A percentile compares a stretch with the other conserved stretches of the same genome.
Conservation (phyloP, 257 asterid genomes). For the Lithospermum erythrorhizon region DNA sequence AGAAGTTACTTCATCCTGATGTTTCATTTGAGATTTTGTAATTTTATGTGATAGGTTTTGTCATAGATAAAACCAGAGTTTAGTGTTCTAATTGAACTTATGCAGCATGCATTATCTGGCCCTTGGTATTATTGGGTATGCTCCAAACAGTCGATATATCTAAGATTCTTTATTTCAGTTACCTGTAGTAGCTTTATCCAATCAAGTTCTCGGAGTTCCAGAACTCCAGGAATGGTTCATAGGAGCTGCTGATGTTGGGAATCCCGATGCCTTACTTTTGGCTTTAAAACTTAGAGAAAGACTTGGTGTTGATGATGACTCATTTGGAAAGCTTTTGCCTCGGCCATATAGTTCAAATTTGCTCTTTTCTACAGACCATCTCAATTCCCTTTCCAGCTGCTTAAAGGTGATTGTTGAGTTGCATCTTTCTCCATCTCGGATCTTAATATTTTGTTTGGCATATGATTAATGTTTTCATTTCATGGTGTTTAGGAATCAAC, state of each 20-base stretch:
- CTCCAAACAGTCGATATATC: slow-evolving; percentile 15
- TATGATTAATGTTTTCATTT: slow-evolving; percentile 12
- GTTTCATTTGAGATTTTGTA: not conserved
- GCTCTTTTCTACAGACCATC: slow-evolving; percentile 51
- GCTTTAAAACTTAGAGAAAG: slow-evolving; percentile 68
- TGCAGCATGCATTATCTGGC: not conserved
- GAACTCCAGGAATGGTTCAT: slow-evolving; percentile 81
- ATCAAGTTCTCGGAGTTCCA: slow-evolving; percentile 72
- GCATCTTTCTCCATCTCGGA: slow-evolving; percentile 5
- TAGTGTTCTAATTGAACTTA: slow-evolving; percentile 4
- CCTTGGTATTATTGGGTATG: not conserved
- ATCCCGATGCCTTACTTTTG: slow-evolving; percentile 82
- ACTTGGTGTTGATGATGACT: slow-evolving; percentile 30
- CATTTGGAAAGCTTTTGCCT: slow-evolving; percentile 66
- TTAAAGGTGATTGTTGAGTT: slow-evolving; percentile 51
- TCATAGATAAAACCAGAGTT: not conserved
- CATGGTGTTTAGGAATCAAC: slow-evolving; percentile 64
- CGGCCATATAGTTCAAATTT: slow-evolving; percentile 50
- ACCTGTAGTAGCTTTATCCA: slow-evolving; percentile 45
- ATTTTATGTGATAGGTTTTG: not conserved
- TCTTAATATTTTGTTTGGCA: not conserved
- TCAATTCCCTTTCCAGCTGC: slow-evolving; percentile 53
- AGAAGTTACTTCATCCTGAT: slow-evolving; percentile 38
- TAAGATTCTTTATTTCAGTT: slow-evolving; percentile 35
- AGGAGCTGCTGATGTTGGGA: slow-evolving; percentile 64